Evolutionary conservation across 352 stramenopile species (phyloP), one percentile per base, ranked within the genome.

Genomic region (Pythium phragmiticola): DNA sequence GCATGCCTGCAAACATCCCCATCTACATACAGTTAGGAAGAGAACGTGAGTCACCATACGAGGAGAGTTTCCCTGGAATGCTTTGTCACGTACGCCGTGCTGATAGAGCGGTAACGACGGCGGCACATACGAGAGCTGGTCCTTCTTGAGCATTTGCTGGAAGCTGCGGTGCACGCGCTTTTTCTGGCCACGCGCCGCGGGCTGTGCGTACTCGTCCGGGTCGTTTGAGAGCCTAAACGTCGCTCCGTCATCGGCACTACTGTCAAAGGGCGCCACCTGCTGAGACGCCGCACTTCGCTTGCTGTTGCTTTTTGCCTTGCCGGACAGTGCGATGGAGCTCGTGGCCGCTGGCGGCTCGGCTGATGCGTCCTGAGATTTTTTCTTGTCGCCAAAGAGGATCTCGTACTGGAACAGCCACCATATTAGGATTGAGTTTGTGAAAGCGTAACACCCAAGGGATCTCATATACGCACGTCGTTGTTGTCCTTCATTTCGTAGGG

Each of bases 401-500:
- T 93, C 84, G 56, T 93, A 93, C 84, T 93, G 61, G 17, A 17
- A 5, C 34, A 5, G 2, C 2, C 30, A 45, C 30, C 43, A 30
- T 4, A 23, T 9, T 39, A 3, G 28, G 26, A 14, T 4, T 52
- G n/a, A 33, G 46, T 34, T 2, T 52, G n/a, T 26, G n/a, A 33
- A n/a, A 49, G 17, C n/a, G 16, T 11, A 26, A 4, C 33, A 19
- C 17, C 9, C 26, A 55, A 23, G 30, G 21, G 47, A 11, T 21
- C 9, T 23, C 8, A 4, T 36, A 13, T 11, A 84, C 80, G 60
- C 68, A 94, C 84, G 57, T 94, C 84, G 56, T 74, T 85, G 68
- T 94, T 94, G 71, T 90, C 80, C 65, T 94, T 94, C 58, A 73
- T 83, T 66, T 94, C 84, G 61, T 87, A 90, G 4, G 84, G 84